Conservation (phyloP, 345 rosid genomes). For the Populus tremula region DNA sequence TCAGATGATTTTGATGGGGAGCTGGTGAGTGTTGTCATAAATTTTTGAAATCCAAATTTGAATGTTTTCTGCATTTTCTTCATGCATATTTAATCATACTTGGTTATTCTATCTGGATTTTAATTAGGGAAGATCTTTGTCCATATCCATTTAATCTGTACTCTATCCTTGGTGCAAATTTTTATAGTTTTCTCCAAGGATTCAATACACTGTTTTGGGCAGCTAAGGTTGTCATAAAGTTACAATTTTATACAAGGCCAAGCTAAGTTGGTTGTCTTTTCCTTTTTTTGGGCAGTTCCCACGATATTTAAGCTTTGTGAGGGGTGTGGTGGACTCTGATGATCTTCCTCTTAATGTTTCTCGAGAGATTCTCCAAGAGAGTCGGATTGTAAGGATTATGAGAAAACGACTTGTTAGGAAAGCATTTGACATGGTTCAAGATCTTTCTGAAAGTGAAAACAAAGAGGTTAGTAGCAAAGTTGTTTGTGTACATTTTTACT, state of each 20-base stretch:
- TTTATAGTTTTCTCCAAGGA: neutral
- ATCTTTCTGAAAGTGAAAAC: constrained; percentile 74
- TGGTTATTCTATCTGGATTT: neutral
- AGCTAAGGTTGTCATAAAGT: neutral
- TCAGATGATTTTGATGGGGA: constrained; percentile 99
- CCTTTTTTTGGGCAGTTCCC: constrained; percentile 64
- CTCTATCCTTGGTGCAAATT: neutral
- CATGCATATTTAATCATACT: neutral
- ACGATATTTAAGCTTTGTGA: constrained; percentile 91
- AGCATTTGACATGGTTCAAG: constrained; percentile 95
- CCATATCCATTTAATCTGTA: neutral
- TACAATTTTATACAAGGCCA: neutral
- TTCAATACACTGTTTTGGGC: neutral
- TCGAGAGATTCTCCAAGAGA: constrained; percentile 94
- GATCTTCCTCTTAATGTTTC: constrained; percentile 99
- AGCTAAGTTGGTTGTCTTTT: neutral
- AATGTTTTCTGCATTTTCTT: neutral
- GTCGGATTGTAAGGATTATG: constrained; percentile 77
- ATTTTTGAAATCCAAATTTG: neutral
- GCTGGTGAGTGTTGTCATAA: constrained; percentile 52
- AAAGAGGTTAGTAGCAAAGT: constrained; percentile 57
- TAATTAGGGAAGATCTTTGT: neutral
- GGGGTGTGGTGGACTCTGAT: constrained; percentile 91
- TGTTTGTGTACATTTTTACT: neutral
- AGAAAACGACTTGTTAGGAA: constrained; percentile 96